Evolutionary conservation across 164 flowering plant species (phyloP).

Genomic region (Saururus chinensis): DNA sequence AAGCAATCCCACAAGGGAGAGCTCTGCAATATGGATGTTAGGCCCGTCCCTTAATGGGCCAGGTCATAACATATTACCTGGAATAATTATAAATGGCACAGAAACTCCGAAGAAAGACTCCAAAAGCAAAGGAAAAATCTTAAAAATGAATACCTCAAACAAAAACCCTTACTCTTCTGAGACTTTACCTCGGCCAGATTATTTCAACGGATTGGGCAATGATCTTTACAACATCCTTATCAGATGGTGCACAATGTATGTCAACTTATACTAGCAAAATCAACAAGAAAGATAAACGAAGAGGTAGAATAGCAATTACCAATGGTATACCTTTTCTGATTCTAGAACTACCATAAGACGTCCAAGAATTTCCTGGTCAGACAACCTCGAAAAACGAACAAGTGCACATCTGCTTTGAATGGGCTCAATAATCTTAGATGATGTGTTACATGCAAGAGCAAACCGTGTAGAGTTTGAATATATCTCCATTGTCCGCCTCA

Average conservation of each 20-base stretch:
- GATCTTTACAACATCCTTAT: background rate
- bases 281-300: background rate
- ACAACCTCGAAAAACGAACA: conserved; percentile 84
- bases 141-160: too few species aligned
- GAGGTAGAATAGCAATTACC: background rate
- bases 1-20: too few species aligned
- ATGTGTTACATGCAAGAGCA: conserved; percentile 95
- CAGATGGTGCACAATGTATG: background rate
- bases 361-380: conserved; percentile 90
- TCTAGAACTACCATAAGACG: conserved; percentile 84
- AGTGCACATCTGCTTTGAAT: conserved; percentile 99
- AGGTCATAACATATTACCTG: too few species aligned
- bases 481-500: conserved; percentile 97
- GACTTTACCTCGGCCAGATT: too few species aligned
- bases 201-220: too few species aligned
- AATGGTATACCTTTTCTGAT: conserved; percentile 62
- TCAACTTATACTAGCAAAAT: background rate
- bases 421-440: conserved; percentile 93
- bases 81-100: too few species aligned
- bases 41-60: too few species aligned
- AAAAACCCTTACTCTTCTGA: too few species aligned
- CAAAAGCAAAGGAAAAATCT: too few species aligned
- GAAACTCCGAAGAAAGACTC: too few species aligned
- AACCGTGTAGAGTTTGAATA: conserved; percentile 93
- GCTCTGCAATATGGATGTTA: too few species aligned